Conservation (phyloP, 768 basidiomycete genomes). For the Boletus reticulatus region DNA sequence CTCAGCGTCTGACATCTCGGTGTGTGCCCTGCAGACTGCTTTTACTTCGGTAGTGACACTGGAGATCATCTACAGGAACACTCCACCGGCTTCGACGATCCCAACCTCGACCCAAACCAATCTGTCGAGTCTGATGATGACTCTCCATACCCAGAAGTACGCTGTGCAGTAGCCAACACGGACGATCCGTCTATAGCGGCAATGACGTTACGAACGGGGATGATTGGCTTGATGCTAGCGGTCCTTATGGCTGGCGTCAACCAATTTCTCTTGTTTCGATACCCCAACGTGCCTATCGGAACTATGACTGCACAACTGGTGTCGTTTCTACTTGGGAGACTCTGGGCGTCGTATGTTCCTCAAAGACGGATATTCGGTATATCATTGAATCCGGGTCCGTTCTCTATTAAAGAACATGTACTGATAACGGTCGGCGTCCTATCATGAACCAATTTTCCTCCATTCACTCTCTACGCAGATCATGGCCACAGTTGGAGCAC, state of each 20-base stretch:
- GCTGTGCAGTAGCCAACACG: constrained; percentile 1
- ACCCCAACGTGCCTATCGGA: too few relatives aligned
- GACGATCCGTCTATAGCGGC: not conserved
- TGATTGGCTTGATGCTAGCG: not conserved
- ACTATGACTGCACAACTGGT: too few relatives aligned
- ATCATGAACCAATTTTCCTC: not conserved
- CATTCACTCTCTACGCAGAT: not conserved
- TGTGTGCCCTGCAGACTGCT: not conserved
- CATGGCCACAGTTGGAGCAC: not conserved
- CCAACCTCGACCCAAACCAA: not conserved
- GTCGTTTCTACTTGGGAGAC: too few relatives aligned
- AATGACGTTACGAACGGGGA: constrained; percentile 1
- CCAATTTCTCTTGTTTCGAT: too few relatives aligned
- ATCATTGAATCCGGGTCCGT: too few relatives aligned
- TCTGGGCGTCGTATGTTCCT: too few relatives aligned
- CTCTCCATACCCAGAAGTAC: constrained; percentile 1
- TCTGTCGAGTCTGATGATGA: not conserved
- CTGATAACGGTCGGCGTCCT: not conserved
- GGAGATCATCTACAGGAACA: not conserved
- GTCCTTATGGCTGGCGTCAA: not conserved
- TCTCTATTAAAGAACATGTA: too few relatives aligned
- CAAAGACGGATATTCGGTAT: too few relatives aligned
- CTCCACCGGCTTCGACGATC: not conserved
- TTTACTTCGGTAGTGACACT: not conserved
- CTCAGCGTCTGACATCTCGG: not conserved